Evolutionary conservation across 345 rosid genomes (phyloP), one percentile per base, ranked within the genome.

Genomic region (Rhodamnia argentea): DNA sequence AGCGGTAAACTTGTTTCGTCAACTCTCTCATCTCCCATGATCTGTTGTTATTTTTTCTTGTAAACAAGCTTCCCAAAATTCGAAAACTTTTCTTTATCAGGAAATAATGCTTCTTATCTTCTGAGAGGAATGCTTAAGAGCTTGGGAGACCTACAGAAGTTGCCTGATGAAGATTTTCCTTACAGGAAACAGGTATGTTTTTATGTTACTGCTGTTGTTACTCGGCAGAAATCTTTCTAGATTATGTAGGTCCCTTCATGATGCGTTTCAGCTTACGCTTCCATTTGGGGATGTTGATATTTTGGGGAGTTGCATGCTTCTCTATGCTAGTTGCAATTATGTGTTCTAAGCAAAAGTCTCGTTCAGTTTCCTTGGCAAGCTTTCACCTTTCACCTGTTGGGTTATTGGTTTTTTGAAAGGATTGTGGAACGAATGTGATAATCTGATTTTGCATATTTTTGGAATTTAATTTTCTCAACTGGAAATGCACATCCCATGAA

Each of bases 111-210:
- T 88, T 87, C 96, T 54, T 95, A 95, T 91, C 93, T 97, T 88
- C 90, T 95, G 95, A 94, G 90, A 87, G 96, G 94, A 64, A 93
- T 93, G 83, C 93, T 97, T 37, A 89, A 91, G 92, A 95, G 93
- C 91, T 90, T 97, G 88, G 93, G 95, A 60, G 95, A 94, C 82
- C 95, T 97, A 94, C 96, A 97, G 87, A 92, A 87, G 83, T 89
- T 96, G 88, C 90, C 99, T 13, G 99, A 97, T 87, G 98, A 96
- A 87, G 98, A 92, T 81, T 94, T 97, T 89, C 94, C 97, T 84
- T 90, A 85, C 88, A 92, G 96, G 89, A 97, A 93, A 87, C 99
- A 97, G 99, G 99, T 94, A 89, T 84, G 82, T 29, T 16, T 83
- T 47, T 85, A 70, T 37, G 4, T 32, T 8, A 70, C 47, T 70